phyloP scores from a whole-genome alignment of 306 rosid species.

The apple (Malus domestica) region DNA sequence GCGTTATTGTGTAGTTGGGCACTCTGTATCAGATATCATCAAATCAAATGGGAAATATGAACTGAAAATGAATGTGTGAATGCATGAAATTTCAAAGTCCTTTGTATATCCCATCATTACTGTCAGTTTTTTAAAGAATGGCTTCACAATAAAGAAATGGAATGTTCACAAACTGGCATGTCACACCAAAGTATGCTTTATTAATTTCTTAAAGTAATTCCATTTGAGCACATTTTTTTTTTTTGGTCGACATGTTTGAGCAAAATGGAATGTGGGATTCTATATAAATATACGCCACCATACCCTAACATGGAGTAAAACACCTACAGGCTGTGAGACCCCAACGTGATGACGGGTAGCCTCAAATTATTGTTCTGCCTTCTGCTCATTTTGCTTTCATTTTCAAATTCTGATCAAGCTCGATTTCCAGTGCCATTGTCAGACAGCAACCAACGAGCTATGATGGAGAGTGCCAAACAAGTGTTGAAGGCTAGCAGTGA shows the following conservation, averaged over 20 bases:
- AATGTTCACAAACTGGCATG: not conserved
- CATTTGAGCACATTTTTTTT: not conserved
- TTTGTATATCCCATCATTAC: not conserved
- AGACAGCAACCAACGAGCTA: not conserved
- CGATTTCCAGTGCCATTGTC: not conserved
- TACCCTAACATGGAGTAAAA: not conserved
- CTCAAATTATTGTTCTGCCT: conserved; percentile 1
- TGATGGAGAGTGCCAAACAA: conserved; percentile 16
- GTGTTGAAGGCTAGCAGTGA: conserved; percentile 17
- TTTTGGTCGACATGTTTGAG: not conserved
- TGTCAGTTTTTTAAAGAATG: too few relatives aligned
- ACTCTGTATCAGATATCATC: too few relatives aligned
- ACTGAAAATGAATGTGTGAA: not conserved
- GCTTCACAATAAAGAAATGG: not conserved
- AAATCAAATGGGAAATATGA: not conserved
- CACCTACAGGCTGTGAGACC: not conserved
- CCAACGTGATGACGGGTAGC: not conserved
- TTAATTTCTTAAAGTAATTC: not conserved
- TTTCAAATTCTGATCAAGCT: conserved; percentile 16
- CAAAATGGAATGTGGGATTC: not conserved
- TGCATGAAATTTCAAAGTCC: not conserved
- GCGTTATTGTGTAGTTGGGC: not conserved
- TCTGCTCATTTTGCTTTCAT: not conserved
- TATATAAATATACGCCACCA: not conserved
- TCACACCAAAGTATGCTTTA: not conserved